Evolutionary conservation across 176 grass and related monocot genomes (phyloP), one percentile per base, ranked within the genome.

Genomic region (Echinochloa phyllopogon): DNA sequence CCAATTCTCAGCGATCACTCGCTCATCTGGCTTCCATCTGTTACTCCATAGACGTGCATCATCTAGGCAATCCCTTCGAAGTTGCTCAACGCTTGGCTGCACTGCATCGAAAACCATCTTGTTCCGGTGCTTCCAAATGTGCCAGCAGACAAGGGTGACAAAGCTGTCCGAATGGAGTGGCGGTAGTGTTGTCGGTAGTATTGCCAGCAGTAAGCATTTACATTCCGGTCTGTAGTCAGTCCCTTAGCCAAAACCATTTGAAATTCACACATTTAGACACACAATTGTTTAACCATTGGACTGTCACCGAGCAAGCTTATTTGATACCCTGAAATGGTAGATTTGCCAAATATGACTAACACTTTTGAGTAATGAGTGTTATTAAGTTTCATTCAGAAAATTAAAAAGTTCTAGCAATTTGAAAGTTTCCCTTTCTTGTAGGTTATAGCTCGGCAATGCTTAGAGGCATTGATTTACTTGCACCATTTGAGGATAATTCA

Each of bases 401-500:
- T n/a, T 76, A 63, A 20, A 17, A 25, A 74, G 48, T 69, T 38
- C 10, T 82, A 38, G 57, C 69, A 59, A 55, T 67, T 68, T 47
- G 55, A 40, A 72, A 45, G 6, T 84, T 86, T 61, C n/a, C 40
- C 29, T 86, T 50, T 70, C 20, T 78, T 85, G 64, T 75, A 99
- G 96, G 83, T 75, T 63, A 94, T 99, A 81, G 93, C 96, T 87
- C 91, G 84, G 17, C 96, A 99, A 86, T 94, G 89, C 76, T 91
- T 99, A 90, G 93, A 99, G 66, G 93, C 93, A 39, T 87, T 99
- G 75, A 84, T 92, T 78, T 96, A 91, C 69, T 87, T 99, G 75
- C 96, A 99, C 82, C 81, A 84, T 66, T 78, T 99, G 79, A 99
- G 87, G 63, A 99, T 96, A 87, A 92, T 99, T 81, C 96, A 99